Base-by-base conservation (phyloP, 306 rosid genomes). In the Cucurbita pepo region DNA sequence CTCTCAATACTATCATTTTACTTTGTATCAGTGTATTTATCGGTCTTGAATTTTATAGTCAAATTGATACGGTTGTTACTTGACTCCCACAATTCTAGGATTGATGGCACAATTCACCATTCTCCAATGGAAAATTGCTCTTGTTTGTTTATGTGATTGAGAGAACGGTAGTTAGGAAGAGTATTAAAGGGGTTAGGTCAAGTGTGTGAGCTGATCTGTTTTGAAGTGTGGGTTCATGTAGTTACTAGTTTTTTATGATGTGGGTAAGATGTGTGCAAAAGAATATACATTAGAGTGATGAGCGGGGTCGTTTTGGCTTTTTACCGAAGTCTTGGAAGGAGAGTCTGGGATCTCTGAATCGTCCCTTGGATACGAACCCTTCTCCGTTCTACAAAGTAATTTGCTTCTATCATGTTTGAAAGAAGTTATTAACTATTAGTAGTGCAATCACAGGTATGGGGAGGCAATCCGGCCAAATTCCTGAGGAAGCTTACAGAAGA, bases 381-480 rank as follows among this genome's bases (percentile, higher is more conserved):
- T 40, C 34, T 62, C 12, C 41, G 21, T n/a, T 16, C 40, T 40
- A 4, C 9, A 2, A n/a, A 62, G 1, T 16, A 16, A 3, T 62
- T 38, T 6, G 14, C 25, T 5, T 62, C 4, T 9, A 8, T 61
- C 51, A 18, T 40, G 34, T 9, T 69, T 69, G 43, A 69, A 47
- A 48, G 7, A 47, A 69, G 25, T 25, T 47, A 69, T 69, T 69
- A 19, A 54, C 25, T 10, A 8, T 71, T 1, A 12, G n/a, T 21
- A 19, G 30, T 75, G 66, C 59, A 50, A 73, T 74, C 74, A 70
- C 83, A 93, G 98, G 92, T 90, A 60, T 93, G 98, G 98, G 99
- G 95, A 74, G 99, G 99, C 52, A 94, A 91, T 77, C 99, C 99
- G 1, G 97, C 99, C 53, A 90, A 80, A 84, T 91, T 90, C 83